A percentile compares a stretch with the other conserved stretches of the same genome.
Conservation (phyloP, 1,139 yeast species). For the Zygoascus meyerae region DNA sequence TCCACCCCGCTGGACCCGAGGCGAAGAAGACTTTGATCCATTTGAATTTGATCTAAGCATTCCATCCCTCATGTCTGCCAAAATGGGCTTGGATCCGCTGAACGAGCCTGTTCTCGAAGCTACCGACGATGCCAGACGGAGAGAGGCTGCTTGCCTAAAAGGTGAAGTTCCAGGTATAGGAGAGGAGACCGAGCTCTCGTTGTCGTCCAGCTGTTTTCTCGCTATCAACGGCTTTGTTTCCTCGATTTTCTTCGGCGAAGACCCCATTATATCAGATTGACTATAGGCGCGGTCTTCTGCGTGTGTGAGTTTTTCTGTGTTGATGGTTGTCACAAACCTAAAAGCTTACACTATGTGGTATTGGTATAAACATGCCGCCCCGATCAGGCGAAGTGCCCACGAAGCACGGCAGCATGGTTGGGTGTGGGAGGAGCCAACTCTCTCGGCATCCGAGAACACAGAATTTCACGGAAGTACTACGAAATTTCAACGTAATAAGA, state of each 20-base stretch:
- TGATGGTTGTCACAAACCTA: too few relatives aligned
- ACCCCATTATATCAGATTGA: slow-evolving; percentile 1
- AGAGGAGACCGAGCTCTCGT: background rate
- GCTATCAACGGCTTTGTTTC: background rate
- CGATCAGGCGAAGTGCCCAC: too few relatives aligned
- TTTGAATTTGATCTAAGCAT: background rate
- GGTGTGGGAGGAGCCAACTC: too few relatives aligned
- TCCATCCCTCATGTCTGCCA: slow-evolving; percentile 4
- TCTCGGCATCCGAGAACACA: too few relatives aligned
- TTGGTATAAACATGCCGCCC: too few relatives aligned
- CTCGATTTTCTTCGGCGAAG: slow-evolving; percentile 8
- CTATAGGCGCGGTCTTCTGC: too few relatives aligned
- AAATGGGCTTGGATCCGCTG: slow-evolving; percentile 10
- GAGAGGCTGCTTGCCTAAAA: slow-evolving; percentile 25
- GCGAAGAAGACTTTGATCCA: slow-evolving; percentile 8
- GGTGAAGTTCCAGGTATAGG: slow-evolving; percentile 21
- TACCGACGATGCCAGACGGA: slow-evolving; percentile 20
- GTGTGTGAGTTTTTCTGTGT: too few relatives aligned
- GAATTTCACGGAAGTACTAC: too few relatives aligned
- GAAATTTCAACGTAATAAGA: too few relatives aligned
- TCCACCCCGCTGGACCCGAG: slow-evolving; percentile 12
- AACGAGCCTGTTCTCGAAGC: slow-evolving; percentile 7
- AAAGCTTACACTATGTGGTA: too few relatives aligned
- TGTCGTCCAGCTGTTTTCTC: background rate
- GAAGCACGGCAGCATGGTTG: too few relatives aligned